phyloP scores from a whole-genome alignment of 2,329 filamentous ascomycete genomes.

The Cyclaneusma minus region DNA sequence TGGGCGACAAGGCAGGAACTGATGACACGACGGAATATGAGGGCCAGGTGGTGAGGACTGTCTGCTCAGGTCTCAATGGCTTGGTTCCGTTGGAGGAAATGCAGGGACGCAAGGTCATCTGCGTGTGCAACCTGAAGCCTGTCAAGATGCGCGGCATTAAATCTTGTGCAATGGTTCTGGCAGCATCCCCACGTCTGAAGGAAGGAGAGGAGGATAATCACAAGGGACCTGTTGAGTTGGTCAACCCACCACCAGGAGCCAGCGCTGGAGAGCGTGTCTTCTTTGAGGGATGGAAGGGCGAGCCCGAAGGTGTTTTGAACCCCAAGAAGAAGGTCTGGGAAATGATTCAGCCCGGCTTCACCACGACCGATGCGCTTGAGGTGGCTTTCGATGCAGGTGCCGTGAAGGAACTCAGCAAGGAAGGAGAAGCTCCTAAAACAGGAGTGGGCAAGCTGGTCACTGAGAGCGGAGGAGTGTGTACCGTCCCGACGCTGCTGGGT shows the following conservation, averaged over 20 bases:
- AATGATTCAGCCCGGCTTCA: conserved; percentile 89
- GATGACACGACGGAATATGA: conserved; percentile 88
- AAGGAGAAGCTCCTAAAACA: conserved; percentile 31
- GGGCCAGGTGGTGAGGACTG: conserved; percentile 81
- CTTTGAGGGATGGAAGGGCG: conserved; percentile 89
- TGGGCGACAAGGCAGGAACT: conserved; percentile 71
- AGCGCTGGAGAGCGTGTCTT: conserved; percentile 76
- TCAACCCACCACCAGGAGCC: conserved; percentile 62
- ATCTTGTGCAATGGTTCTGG: conserved; percentile 79
- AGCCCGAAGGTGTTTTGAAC: conserved; percentile 87
- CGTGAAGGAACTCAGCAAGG: conserved; percentile 62
- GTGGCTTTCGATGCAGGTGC: conserved; percentile 73
- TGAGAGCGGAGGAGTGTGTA: conserved; percentile 64
- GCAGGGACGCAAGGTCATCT: conserved; percentile 89
- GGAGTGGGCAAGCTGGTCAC: conserved; percentile 54
- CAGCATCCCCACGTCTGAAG: conserved; percentile 69
- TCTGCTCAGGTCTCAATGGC: conserved; percentile 93
- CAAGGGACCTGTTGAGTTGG: conserved; percentile 82
- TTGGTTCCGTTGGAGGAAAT: conserved; percentile 87
- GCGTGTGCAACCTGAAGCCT: conserved; percentile 95
- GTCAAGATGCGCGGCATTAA: conserved; percentile 95
- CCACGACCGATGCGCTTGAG: conserved; percentile 65
- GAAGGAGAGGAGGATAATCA: conserved; percentile 77
- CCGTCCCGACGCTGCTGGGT: conserved; percentile 63
- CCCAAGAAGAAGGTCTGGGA: conserved; percentile 99